Base-by-base conservation (phyloP, 805 yeast genomes). In the Saccharomycopsis fibuligera region DNA sequence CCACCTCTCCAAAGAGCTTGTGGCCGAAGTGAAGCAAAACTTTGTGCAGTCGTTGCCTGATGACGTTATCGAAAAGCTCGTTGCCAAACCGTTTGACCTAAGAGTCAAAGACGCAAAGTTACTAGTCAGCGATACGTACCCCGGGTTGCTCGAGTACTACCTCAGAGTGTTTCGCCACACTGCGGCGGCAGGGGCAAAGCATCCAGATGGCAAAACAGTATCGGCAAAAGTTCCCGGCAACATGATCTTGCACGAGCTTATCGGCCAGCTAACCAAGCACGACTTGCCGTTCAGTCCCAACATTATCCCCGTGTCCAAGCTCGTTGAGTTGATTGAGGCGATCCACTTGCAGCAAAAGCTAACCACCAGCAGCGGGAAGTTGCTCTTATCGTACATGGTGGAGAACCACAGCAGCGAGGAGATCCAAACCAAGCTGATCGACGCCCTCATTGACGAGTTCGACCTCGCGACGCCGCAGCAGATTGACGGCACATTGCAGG, bases 231-330 rank as follows among this genome's bases (percentile, higher is more conserved):
- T 68, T 36, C 79, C 79, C 2, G 78, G 81, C 25, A 86, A 84
- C 60, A 91, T 96, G 96, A 63, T 88, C 6, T 78, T 87, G 5
- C 90, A 91, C 64, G 90, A 87, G 54, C 66, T 88, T 36, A 59
- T 87, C 16, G 96, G 97, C 0, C 68, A 78, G 12, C 68, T 86
- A 51, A 71, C 78, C 5, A 80, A 78, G 58, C 3, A 16, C 19
- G 36, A 46, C 23, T 10, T 52, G 10, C 21, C 16, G 38, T 68
- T 76, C 5, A 68, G 73, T 22, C 39, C 59, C 4, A 51, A 61
- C 2, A 49, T 64, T 14, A 59, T 74, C 6, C 64, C 79, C 0
- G 69, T 76, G 0, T 49, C 58, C 0, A 68, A 66, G 35, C 69
- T 90, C 38, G 69, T 79, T 0, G 79, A 79, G 35, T 62, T 91